Conservation (phyloP, 1,284 basidiomycete genomes). For the Wallemia mellicola region DNA sequence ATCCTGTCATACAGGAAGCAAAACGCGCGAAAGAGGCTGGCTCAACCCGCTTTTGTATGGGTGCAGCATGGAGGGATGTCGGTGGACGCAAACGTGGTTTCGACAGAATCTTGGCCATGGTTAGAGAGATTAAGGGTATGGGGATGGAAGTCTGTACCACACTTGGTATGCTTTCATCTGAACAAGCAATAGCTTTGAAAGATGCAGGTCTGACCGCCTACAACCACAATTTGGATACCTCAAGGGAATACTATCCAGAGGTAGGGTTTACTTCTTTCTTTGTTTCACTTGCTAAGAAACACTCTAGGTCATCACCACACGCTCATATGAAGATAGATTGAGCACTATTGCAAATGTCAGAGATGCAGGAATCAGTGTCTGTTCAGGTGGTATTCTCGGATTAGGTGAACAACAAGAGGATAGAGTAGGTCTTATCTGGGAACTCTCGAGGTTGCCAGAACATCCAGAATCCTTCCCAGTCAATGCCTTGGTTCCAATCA, state of each 20-base stretch:
- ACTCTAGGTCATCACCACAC: conserved; percentile 61
- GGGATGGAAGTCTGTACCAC: conserved; percentile 96
- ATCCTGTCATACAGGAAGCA: conserved; percentile 69
- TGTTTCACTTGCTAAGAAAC: background rate
- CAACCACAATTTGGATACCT: conserved; percentile 96
- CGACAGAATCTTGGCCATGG: conserved; percentile 78
- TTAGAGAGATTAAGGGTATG: conserved; percentile 50
- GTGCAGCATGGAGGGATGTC: conserved; percentile 93
- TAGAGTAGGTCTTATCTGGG: conserved; percentile 75
- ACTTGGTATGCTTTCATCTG: conserved; percentile 76
- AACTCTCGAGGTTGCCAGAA: conserved; percentile 74
- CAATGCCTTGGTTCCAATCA: conserved; percentile 50
- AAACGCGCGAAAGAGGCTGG: conserved; percentile 83
- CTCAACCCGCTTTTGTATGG: conserved; percentile 95
- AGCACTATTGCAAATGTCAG: conserved; percentile 69
- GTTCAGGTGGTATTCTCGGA: conserved; percentile 85
- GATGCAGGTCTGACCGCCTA: conserved; percentile 89
- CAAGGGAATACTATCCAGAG: conserved; percentile 81
- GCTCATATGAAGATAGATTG: conserved; percentile 77
- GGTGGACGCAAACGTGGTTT: conserved; percentile 81
- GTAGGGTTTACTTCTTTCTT: conserved; percentile 17
- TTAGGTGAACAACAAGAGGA: conserved; percentile 74
- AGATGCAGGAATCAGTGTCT: conserved; percentile 84
- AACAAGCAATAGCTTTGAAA: conserved; percentile 76
- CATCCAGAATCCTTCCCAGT: conserved; percentile 97